Conservation (phyloP, 2,329 filamentous ascomycete genomes). For the Claviceps sp. region DNA sequence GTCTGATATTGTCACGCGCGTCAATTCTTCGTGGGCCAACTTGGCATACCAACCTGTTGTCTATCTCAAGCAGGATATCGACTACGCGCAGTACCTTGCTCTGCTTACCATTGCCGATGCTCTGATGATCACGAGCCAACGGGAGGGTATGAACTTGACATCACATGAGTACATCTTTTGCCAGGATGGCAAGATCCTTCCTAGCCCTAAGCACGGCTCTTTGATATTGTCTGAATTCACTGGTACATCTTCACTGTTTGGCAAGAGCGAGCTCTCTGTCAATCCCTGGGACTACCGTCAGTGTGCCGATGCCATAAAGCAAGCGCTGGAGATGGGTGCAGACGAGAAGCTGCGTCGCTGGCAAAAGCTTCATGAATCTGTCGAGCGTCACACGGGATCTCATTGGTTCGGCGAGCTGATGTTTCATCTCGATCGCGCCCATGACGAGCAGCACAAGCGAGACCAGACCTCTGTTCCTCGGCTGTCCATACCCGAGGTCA, state of each 20-base stretch:
- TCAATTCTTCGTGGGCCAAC: conserved; percentile 84
- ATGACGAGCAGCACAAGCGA: conserved; percentile 72
- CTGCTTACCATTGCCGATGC: conserved; percentile 80
- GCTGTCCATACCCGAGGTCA: conserved; percentile 54
- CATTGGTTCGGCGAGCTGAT: conserved; percentile 76
- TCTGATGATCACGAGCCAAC: conserved; percentile 86
- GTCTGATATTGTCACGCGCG: conserved; percentile 85
- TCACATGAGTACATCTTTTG: conserved; percentile 90
- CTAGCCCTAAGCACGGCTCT: conserved; percentile 69
- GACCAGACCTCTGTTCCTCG: conserved; percentile 80
- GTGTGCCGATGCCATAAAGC: conserved; percentile 74
- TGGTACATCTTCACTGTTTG: conserved; percentile 77
- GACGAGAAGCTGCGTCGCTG: conserved; percentile 65
- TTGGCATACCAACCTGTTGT: conserved; percentile 85
- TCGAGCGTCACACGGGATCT: conserved; percentile 69
- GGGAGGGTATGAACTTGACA: conserved; percentile 94
- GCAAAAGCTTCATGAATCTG: conserved; percentile 56
- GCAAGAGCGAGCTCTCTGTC: conserved; percentile 65
- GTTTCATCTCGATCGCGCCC: conserved; percentile 56
- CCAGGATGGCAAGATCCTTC: conserved; percentile 63
- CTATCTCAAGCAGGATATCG: conserved; percentile 89
- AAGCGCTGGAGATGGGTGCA: conserved; percentile 65
- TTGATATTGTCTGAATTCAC: conserved; percentile 93
- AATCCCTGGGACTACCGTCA: conserved; percentile 93
- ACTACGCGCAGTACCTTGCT: conserved; percentile 86